phyloP scores from a whole-genome alignment of 805 yeast species.

The Saccharomycopsis fibuligera region DNA sequence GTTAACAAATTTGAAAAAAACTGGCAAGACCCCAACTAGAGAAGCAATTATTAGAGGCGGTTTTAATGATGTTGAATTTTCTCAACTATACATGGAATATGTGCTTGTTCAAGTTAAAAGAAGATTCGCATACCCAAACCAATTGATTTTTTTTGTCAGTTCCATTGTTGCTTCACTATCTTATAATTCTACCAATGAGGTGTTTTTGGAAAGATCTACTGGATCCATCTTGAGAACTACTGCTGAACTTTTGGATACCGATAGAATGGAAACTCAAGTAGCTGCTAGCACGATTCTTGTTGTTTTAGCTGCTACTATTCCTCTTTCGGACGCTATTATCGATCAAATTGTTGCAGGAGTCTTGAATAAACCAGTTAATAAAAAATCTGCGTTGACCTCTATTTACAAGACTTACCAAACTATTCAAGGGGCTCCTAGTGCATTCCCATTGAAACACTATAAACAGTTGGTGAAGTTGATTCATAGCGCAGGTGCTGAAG shows the following conservation, averaged over 20 bases:
- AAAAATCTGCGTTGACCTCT: conserved; percentile 40
- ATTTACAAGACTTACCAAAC: conserved; percentile 46
- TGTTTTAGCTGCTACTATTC: conserved; percentile 68
- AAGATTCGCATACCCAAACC: conserved; percentile 56
- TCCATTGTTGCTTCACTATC: conserved; percentile 64
- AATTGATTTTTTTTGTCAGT: conserved; percentile 74
- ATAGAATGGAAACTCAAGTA: conserved; percentile 57
- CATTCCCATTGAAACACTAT: conserved; percentile 4
- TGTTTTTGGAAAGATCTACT: conserved; percentile 41
- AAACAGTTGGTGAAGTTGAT: not conserved
- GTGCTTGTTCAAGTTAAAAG: conserved; percentile 38
- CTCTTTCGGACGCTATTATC: conserved; percentile 47
- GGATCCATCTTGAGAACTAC: conserved; percentile 54
- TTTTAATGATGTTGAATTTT: conserved; percentile 63
- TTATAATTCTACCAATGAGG: conserved; percentile 36
- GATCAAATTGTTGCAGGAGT: conserved; percentile 59
- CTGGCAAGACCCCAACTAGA: conserved; percentile 58
- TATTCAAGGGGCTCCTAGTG: conserved; percentile 24
- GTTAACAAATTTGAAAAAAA: conserved; percentile 59
- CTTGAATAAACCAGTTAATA: conserved; percentile 36
- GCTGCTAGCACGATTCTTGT: conserved; percentile 80
- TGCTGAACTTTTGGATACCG: conserved; percentile 46
- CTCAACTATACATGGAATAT: conserved; percentile 58
- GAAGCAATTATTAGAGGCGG: conserved; percentile 59
- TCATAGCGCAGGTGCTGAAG: not conserved